These are phyloP conservation scores for Neonectria neomacrospora DNA, from an alignment of 2,329 filamentous ascomycete species.

Conservation along the genomic window DNA sequence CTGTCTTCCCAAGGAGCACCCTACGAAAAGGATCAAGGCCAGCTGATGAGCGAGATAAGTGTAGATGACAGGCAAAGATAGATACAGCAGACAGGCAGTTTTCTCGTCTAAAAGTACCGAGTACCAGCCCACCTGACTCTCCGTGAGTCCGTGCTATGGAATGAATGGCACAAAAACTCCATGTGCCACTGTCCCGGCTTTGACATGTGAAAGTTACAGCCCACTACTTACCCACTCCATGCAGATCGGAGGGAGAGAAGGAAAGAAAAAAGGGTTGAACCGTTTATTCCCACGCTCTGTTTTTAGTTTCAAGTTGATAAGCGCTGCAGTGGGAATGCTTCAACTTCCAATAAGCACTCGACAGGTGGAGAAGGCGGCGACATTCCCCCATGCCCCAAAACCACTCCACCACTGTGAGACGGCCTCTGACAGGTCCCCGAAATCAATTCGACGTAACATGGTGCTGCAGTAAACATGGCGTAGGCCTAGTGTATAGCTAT, in stretches of 20 bases:
- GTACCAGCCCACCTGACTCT: constrained; percentile 9
- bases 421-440: background rate
- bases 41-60: constrained; percentile 13
- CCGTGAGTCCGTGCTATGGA: constrained; percentile 21
- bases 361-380: constrained; percentile 27
- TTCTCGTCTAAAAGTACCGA: constrained; percentile 10
- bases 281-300: constrained; percentile 3
- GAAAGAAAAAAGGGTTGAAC: constrained; percentile 36
- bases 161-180: constrained; percentile 24
- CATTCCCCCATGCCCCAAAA: constrained; percentile 16
- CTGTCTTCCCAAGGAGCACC: constrained; percentile 11
- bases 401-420: constrained; percentile 15
- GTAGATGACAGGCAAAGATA: constrained; percentile 2
- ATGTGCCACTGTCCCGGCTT: constrained; percentile 14
- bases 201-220: constrained; percentile 42
- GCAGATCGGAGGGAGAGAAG: background rate
- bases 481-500: too few relatives aligned
- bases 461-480: background rate
- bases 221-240: background rate
- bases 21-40: constrained; percentile 4
- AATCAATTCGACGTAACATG: background rate
- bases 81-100: constrained; percentile 10
- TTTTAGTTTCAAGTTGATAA: constrained; percentile 31
- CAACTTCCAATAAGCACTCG: constrained; percentile 34
- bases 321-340: constrained; percentile 3